These are phyloP conservation scores for Paratinospora sagittata DNA, from an alignment of 164 flowering plant genomes.

Conservation along the genomic window DNA sequence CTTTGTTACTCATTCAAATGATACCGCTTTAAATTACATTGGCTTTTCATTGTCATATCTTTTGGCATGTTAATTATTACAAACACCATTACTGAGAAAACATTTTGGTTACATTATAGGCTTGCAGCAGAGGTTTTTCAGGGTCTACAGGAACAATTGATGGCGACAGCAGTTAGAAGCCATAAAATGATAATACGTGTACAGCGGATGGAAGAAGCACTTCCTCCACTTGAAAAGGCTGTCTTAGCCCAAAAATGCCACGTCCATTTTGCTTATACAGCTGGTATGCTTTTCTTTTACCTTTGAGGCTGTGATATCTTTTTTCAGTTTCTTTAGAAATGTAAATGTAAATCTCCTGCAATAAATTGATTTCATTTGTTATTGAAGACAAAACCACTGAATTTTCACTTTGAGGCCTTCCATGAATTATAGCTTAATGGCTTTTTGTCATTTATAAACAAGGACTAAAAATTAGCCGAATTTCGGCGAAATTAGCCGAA, in stretches of 20 bases:
- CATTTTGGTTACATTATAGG: conserved; percentile 34
- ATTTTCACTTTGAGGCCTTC: not conserved
- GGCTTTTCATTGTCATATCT: not conserved
- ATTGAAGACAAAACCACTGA: not conserved
- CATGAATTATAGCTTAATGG: not conserved
- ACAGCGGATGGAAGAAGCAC: conserved; percentile 58
- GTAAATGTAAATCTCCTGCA: not conserved
- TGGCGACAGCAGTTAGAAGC: conserved; percentile 70
- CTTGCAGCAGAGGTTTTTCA: conserved; percentile 96
- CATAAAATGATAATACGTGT: conserved; percentile 64
- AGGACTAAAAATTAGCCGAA: too few relatives aligned
- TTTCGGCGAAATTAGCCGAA: too few relatives aligned
- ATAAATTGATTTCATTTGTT: not conserved
- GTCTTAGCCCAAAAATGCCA: conserved; percentile 69
- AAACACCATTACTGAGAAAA: conserved; percentile 9
- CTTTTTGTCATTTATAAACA: not conserved
- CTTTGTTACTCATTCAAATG: not conserved
- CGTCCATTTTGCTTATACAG: conserved; percentile 82
- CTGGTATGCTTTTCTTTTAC: conserved; percentile 44
- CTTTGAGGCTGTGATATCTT: not conserved
- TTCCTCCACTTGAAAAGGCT: conserved; percentile 80
- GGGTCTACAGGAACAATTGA: conserved; percentile 83
- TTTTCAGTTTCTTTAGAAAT: too few relatives aligned
- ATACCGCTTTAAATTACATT: not conserved
- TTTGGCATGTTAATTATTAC: not conserved